A percentile compares a stretch with the other conserved stretches of the same genome.
Evolutionary conservation across 805 yeast species (phyloP).

Genomic region (Metschnikowia borealis): DNA sequence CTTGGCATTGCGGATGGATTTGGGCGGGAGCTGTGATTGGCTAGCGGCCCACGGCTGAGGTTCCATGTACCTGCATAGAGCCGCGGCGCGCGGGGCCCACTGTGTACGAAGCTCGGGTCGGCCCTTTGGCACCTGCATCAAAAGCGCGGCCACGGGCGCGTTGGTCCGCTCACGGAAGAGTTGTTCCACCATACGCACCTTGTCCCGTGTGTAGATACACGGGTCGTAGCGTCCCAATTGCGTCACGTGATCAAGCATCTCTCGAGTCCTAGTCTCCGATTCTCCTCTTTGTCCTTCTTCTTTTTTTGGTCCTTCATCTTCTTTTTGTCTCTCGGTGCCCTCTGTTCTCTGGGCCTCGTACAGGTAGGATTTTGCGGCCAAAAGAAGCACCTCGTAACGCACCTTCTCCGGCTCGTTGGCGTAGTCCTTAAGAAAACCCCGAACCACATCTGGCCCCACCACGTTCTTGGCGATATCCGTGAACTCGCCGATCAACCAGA

Average conservation of each 20-base stretch:
- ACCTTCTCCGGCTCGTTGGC: constrained; percentile 53
- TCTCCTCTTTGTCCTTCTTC: too few relatives aligned
- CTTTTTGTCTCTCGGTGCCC: too few relatives aligned
- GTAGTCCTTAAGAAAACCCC: constrained; percentile 53
- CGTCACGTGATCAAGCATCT: constrained; percentile 58
- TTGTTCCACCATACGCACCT: constrained; percentile 70
- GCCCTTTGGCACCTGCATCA: constrained; percentile 76
- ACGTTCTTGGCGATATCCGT: constrained; percentile 32
- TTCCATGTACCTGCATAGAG: constrained; percentile 18
- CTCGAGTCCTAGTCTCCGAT: constrained; percentile 6
- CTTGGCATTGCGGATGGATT: constrained; percentile 29
- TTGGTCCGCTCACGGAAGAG: constrained; percentile 44
- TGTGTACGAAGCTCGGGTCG: constrained; percentile 34
- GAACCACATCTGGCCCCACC: constrained; percentile 72
- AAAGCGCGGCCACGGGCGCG: constrained; percentile 59
- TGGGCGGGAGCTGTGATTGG: constrained; percentile 24
- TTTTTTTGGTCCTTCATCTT: too few relatives aligned
- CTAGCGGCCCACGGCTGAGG: constrained; percentile 46
- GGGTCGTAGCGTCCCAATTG: constrained; percentile 70
- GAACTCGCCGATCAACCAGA: constrained; percentile 91
- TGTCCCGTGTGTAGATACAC: constrained; percentile 74
- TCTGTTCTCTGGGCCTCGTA: constrained; percentile 13
- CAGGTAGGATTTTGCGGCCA: constrained; percentile 65
- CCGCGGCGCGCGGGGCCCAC: background rate
- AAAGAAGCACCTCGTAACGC: constrained; percentile 63